phyloP scores from a whole-genome alignment of 371 early-diverging fungal species.

The Mucor sp. region DNA sequence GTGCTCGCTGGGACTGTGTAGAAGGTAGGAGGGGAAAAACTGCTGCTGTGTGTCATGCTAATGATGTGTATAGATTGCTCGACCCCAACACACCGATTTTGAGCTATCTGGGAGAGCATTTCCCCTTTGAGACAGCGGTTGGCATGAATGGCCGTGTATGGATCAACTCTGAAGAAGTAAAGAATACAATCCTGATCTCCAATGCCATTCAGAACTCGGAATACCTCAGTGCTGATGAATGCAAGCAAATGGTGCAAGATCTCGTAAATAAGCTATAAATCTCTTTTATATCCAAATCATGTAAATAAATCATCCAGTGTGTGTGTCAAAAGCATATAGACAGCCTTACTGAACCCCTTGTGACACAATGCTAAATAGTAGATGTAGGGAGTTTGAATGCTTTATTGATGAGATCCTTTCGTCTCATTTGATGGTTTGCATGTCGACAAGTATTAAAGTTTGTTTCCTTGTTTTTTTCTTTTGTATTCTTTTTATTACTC shows the following conservation, averaged over 20 bases:
- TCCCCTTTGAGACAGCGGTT: slow-evolving; percentile 88
- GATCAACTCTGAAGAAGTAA: slow-evolving; percentile 71
- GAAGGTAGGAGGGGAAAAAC: slow-evolving; percentile 48
- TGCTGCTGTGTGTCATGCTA: background rate
- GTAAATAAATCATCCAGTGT: background rate
- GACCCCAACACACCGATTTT: slow-evolving; percentile 73
- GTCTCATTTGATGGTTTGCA: slow-evolving; percentile 1
- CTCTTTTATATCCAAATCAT: background rate
- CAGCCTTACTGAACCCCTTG: background rate
- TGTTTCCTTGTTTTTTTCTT: slow-evolving; percentile 2
- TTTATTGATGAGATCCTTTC: slow-evolving; percentile 9
- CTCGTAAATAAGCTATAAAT: slow-evolving; percentile 23
- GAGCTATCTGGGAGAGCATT: slow-evolving; percentile 62
- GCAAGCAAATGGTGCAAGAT: slow-evolving; percentile 66
- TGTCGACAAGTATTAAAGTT: background rate
- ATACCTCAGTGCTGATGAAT: slow-evolving; percentile 62
- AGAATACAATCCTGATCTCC: slow-evolving; percentile 64
- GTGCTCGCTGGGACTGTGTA: slow-evolving; percentile 75
- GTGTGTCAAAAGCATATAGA: no score
- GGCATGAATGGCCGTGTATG: slow-evolving; percentile 96
- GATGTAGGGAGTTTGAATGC: slow-evolving; percentile 2
- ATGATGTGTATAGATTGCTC: slow-evolving; percentile 56
- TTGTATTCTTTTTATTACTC: background rate
- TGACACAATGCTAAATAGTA: background rate
- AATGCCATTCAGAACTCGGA: slow-evolving; percentile 81